Conservation (phyloP, 2,329 filamentous ascomycete species). For the Cordyceps cateniannulata region DNA sequence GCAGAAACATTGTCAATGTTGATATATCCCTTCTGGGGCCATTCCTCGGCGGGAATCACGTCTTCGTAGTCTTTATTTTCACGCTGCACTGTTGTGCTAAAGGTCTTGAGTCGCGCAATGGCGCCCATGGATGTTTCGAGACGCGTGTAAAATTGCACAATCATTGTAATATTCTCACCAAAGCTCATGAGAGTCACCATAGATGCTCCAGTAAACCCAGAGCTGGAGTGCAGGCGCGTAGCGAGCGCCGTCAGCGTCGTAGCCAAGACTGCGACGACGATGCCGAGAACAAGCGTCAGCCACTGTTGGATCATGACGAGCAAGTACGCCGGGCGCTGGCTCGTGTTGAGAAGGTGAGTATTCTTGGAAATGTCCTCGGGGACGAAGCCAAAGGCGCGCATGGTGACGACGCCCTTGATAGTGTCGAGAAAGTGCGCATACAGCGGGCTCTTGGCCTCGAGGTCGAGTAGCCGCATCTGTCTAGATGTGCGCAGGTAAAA, state of each 20-base stretch:
- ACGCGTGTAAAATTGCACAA: conserved; percentile 20
- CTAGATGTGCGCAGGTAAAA: conserved; percentile 53
- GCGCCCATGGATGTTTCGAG: conserved; percentile 18
- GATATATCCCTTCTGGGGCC: conserved; percentile 17
- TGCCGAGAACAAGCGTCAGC: conserved; percentile 43
- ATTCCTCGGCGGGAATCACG: conserved; percentile 12
- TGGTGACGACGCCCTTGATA: conserved; percentile 44
- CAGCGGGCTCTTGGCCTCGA: conserved; percentile 54
- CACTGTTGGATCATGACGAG: conserved; percentile 51
- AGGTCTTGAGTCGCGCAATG: conserved; percentile 16
- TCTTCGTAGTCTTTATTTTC: conserved; percentile 14
- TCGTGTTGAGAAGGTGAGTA: conserved; percentile 40
- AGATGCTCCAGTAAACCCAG: conserved; percentile 30
- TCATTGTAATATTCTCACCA: conserved; percentile 21
- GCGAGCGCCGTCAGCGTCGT: conserved; percentile 39
- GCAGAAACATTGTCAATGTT: conserved; percentile 17
- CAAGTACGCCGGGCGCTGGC: conserved; percentile 50
- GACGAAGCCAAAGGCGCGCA: conserved; percentile 51
- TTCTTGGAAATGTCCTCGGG: conserved; percentile 35
- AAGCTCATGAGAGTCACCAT: conserved; percentile 32
- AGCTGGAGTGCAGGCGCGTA: conserved; percentile 30
- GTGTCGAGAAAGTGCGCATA: conserved; percentile 50
- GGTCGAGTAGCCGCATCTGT: conserved; percentile 53
- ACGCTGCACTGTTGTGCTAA: conserved; percentile 13
- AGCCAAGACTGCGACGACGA: conserved; percentile 41